Conservation (phyloP, 2,329 filamentous ascomycete genomes). For the Xylariaceae sp. region DNA sequence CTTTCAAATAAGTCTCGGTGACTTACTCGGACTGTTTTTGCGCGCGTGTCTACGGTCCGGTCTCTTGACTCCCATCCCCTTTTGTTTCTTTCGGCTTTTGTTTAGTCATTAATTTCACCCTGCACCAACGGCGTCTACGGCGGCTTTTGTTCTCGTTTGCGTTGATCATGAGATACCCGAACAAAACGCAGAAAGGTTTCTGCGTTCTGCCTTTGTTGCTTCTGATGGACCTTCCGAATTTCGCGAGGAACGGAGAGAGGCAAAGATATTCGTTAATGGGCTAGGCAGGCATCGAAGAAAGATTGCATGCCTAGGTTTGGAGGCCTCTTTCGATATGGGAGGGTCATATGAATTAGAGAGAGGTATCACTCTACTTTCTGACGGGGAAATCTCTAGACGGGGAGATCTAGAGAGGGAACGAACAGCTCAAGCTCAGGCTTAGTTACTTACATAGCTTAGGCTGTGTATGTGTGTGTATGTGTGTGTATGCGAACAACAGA, state of each 20-base stretch:
- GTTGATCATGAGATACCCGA: constrained; percentile 26
- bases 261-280: background rate
- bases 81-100: background rate
- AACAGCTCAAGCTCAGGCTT: no score
- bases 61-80: background rate
- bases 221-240: background rate
- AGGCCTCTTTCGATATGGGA: background rate
- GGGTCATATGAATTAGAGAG: no score
- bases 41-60: background rate
- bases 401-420: no score
- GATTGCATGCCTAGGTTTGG: background rate
- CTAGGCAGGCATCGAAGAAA: background rate
- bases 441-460: no score
- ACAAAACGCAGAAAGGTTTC: constrained; percentile 6
- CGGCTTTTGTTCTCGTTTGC: constrained; percentile 4
- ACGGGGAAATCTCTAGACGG: background rate
- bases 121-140: constrained; percentile 9
- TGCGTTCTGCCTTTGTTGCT: constrained; percentile 12
- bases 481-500: no score
- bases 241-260: background rate
- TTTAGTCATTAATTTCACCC: background rate
- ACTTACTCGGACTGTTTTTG: background rate
- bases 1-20: constrained; percentile 23
- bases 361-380: no score
- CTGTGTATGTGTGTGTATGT: no score